Evolutionary conservation across 306 rosid genomes (phyloP), one percentile per base, ranked within the genome.

Genomic region (Castanea crenata): DNA sequence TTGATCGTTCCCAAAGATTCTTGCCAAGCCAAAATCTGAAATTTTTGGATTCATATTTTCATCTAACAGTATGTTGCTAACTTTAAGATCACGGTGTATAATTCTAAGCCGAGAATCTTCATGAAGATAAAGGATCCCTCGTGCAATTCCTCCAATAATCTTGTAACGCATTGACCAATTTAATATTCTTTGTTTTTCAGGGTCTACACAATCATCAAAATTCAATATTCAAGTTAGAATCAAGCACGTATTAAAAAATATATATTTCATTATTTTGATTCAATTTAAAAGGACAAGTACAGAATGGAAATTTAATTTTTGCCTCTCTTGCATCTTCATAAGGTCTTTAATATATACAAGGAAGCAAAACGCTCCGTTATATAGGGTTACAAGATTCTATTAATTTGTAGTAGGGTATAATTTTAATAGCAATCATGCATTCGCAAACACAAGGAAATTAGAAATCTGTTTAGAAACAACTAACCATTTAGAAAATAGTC

Each of bases 21-120:
- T 89, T 38, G 92, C 89, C 80, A 83, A 46, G 6, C 90, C 89
- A 68, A 87, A 89, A 74, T 89, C 90, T 15, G 90, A 79, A 16
- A 86, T 65, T 76, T 81, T 89, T 14, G 89, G 85, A 55, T 83
- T 78, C 86, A 86, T 78, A 0, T 79, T 68, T 0, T 10, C 70
- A 73, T 89, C 90, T 41, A 88, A 57, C 18, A 88, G 14, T 1
- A 86, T 41, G 34, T 86, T 88, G 21, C 85, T 80, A 0, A 88
- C 74, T 79, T 87, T 89, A 1, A 89, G 81, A 81, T 87, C 87
- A 20, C 85, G 76, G 1, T 83, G 89, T 19, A 90, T 87, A 12
- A 90, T 52, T 86, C 58, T 84, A 3, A 88, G 79, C 2, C 89
- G 71, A 16, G 89, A 88, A 83, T 86, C 84, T 9, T 83, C 88